These are phyloP conservation scores for Moelleriella libera DNA, from an alignment of 2,329 filamentous ascomycete genomes.

Conservation along the genomic window DNA sequence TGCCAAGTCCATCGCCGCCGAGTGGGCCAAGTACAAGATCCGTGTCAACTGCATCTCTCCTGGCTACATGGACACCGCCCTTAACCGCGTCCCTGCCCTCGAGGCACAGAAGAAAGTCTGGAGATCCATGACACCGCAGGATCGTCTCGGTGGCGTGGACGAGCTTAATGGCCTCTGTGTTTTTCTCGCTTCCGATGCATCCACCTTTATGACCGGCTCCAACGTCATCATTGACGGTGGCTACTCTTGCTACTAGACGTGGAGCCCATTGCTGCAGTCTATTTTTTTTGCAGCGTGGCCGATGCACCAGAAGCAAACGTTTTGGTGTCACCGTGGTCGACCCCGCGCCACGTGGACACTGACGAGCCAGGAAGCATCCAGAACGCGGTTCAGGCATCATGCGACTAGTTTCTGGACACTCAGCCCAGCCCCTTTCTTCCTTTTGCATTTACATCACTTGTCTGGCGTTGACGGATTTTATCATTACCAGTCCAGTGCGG, in stretches of 20 bases:
- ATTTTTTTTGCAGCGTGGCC: too few relatives aligned
- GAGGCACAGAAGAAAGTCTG: conserved; percentile 75
- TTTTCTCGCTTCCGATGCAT: conserved; percentile 61
- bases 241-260: conserved; percentile 45
- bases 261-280: too few relatives aligned
- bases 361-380: too few relatives aligned
- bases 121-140: conserved; percentile 60
- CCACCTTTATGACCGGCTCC: conserved; percentile 63
- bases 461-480: too few relatives aligned
- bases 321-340: too few relatives aligned
- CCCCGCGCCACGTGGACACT: too few relatives aligned
- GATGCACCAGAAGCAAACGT: too few relatives aligned
- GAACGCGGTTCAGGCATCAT: too few relatives aligned
- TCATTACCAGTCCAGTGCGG: too few relatives aligned
- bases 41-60: conserved; percentile 76
- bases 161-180: conserved; percentile 68
- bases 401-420: too few relatives aligned
- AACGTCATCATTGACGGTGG: conserved; percentile 61
- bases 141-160: conserved; percentile 56
- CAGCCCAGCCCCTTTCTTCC: too few relatives aligned
- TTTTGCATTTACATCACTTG: too few relatives aligned
- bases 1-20: conserved; percentile 66
- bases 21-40: conserved; percentile 72
- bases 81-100: conserved; percentile 64
- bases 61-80: conserved; percentile 75